Evolutionary conservation across 768 basidiomycete species (phyloP), one percentile per base, ranked within the genome.

Genomic region (Lactarius tabidus): DNA sequence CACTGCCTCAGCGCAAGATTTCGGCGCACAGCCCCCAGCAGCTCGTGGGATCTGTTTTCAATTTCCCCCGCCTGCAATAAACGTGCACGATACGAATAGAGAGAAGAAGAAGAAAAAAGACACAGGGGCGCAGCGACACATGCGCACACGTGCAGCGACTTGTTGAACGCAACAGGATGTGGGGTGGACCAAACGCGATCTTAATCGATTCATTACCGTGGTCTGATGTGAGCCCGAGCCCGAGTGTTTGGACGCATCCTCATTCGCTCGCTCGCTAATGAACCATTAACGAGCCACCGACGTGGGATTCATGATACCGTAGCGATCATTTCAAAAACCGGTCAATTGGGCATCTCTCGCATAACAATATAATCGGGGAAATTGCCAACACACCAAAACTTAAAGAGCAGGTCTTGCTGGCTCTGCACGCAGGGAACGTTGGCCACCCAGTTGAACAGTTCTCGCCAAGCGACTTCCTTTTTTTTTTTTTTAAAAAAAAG

Each of bases 401-500:
- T 41, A 29, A 29, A 48, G 57, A 28, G 23, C 45, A 26, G 31
- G 52, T 6, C 23, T 7, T 2, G 52, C 53, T 60, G 29, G 55
- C 59, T 65, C 59, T 35, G 18, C 14, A n/a, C 20, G 51, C 53
- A 48, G 43, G 41, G 31, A 9, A 18, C 31, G 23, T 26, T 48
- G 45, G 4, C 33, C 33, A 26, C 10, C 45, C 45, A 26, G 45
- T 48, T 14, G 12, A 12, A 26, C 26, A 9, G n/a, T 45, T 10
- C 43, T 45, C 9, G 43, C 43, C 26, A 51, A 26, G 26, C 23
- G 26, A 51, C 23, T 26, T 51, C 23, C 14, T 43, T 43, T 43
- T 43, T n/a, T 23, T 45, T 59, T 20, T 18, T n/a, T n/a, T n/a
- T n/a, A n/a, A n/a, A n/a, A 43, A 65, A 51, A 60, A 61, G 12